Evolutionary conservation across 352 stramenopile genomes (phyloP).

Genomic region (Globisporangium polare): DNA sequence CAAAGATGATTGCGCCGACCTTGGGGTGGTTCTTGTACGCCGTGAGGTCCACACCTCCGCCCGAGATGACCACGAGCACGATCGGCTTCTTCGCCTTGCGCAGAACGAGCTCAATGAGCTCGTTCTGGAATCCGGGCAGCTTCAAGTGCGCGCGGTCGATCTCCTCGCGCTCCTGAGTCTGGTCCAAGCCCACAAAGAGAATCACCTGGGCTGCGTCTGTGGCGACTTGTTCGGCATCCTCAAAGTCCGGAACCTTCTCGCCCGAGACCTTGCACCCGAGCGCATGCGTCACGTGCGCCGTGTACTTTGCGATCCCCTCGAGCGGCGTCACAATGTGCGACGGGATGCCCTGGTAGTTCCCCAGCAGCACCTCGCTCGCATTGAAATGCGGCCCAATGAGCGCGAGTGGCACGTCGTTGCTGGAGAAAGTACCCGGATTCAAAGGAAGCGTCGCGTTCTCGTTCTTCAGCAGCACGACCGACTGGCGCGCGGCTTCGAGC

Average conservation of each 20-base stretch:
- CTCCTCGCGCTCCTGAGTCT: conserved; percentile 62
- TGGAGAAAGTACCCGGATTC: conserved; percentile 13
- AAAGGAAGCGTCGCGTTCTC: conserved; percentile 57
- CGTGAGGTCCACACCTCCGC: conserved; percentile 70
- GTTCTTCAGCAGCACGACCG: conserved; percentile 92
- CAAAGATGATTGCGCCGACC: conserved; percentile 65
- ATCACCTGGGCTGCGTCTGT: conserved; percentile 39
- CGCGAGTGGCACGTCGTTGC: conserved; percentile 29
- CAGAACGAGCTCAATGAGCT: conserved; percentile 56
- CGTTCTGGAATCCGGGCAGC: conserved; percentile 58
- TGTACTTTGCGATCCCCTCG: conserved; percentile 32
- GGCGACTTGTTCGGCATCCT: conserved; percentile 34
- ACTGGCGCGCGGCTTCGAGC: conserved; percentile 62
- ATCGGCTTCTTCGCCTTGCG: conserved; percentile 45
- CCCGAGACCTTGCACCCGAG: conserved; percentile 56
- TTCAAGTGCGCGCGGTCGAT: conserved; percentile 56
- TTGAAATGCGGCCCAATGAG: conserved; percentile 82
- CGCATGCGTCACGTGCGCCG: conserved; percentile 28
- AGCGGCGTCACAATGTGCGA: conserved; percentile 60
- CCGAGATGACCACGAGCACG: conserved; percentile 76
- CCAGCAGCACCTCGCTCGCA: conserved; percentile 46
- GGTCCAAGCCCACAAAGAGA: conserved; percentile 64
- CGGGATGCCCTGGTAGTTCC: conserved; percentile 71
- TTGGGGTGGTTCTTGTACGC: conserved; percentile 51
- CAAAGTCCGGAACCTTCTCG: conserved; percentile 45